Evolutionary conservation across 176 grass and related monocot genomes (phyloP), one percentile per base, ranked within the genome.

Genomic region (Elaeis guineensis): DNA sequence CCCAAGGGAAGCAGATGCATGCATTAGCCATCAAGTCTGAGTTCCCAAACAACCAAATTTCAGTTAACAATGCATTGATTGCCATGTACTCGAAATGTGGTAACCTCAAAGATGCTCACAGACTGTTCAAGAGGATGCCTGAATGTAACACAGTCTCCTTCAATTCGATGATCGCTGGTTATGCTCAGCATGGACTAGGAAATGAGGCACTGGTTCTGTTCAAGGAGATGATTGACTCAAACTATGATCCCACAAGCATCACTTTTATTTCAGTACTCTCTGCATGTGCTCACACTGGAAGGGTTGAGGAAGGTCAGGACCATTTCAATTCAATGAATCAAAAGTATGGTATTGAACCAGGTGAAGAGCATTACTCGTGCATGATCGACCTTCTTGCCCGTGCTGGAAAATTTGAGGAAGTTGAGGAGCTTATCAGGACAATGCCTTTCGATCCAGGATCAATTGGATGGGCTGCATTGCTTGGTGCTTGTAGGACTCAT

Each of bases 291-390:
- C 72, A 81, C 72, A 81, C 72, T 0, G 66, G 79, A 75, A 71
- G 48, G 28, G 49, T 81, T 2, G 61, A 75, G 44, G 72, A 75
- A 59, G 72, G 79, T 26, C 62, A 54, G 49, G 49, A 61, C 7
- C 65, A 76, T 65, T 81, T 81, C 66, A 64, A 65, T 39, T 81
- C 63, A 18, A 81, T 81, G 79, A 71, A 71, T 17, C 6, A 23
- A 17, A 70, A 71, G 51, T 71, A 81, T 55, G 49, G 48, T 3
- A 65, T 75, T 49, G 49, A 71, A 64, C 72, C 67, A 23, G 32
- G 72, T 28, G 72, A 81, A 71, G 72, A 71, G 44, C 79, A 81
- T 69, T 81, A 76, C 49, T 75, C 79, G 17, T 81, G 79, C 61
- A 81, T 81, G 72, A 59, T 81, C 20, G 72, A 81, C 23, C 72